phyloP scores from a whole-genome alignment of 2,329 filamentous ascomycete genomes.

The Epichloe brachyelytri region DNA sequence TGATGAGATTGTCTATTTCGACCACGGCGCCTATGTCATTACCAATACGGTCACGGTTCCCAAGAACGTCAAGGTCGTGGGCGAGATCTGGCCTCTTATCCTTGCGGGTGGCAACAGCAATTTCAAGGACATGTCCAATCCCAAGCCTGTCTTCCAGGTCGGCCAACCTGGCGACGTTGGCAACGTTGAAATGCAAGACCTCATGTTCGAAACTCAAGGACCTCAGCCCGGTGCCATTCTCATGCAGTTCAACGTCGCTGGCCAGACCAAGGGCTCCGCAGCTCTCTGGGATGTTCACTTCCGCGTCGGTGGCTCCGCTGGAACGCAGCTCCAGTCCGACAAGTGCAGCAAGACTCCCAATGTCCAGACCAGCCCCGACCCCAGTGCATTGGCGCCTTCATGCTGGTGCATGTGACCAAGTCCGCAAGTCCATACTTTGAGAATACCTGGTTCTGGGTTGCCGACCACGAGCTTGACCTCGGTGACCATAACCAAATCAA shows the following conservation, averaged over 20 bases:
- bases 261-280: constrained; percentile 50
- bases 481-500: constrained; percentile 63
- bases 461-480: constrained; percentile 79
- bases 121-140: constrained; percentile 65
- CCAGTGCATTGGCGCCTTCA: constrained; percentile 61
- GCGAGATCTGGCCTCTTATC: constrained; percentile 84
- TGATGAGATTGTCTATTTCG: constrained; percentile 59
- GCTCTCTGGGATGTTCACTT: constrained; percentile 96
- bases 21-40: constrained; percentile 61
- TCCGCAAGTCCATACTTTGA: constrained; percentile 64
- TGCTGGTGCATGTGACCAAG: constrained; percentile 53
- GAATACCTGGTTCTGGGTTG: constrained; percentile 83
- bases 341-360: constrained; percentile 67
- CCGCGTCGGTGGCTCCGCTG: constrained; percentile 76
- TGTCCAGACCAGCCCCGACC: constrained; percentile 44
- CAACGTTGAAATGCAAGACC: constrained; percentile 73
- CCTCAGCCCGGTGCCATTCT: constrained; percentile 78
- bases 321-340: constrained; percentile 69
- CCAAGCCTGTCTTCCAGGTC: constrained; percentile 74
- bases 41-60: constrained; percentile 59
- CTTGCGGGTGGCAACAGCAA: constrained; percentile 60
- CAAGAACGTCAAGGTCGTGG: constrained; percentile 73
- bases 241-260: constrained; percentile 80
- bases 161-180: constrained; percentile 67
- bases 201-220: constrained; percentile 75